phyloP scores from a whole-genome alignment of 768 basidiomycete genomes.

The Termitomyces sp. region DNA sequence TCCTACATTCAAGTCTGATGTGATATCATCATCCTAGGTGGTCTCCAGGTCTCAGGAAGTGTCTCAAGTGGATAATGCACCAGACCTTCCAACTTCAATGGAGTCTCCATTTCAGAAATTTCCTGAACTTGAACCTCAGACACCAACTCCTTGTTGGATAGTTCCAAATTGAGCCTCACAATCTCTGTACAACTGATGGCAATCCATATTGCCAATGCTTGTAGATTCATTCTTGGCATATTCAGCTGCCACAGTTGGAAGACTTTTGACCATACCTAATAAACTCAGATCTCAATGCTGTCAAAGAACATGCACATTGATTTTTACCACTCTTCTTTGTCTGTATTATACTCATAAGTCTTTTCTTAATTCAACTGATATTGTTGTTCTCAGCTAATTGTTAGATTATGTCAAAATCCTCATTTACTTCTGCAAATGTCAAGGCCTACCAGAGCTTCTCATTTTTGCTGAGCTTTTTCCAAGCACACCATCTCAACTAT shows the following conservation, averaged over 20 bases:
- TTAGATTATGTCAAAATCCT: conserved; percentile 14
- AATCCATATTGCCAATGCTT: not conserved
- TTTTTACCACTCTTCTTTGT: conserved; percentile 5
- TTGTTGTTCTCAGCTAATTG: not conserved
- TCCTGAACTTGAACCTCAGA: not conserved
- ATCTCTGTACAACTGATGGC: conserved; percentile 1
- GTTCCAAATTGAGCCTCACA: not conserved
- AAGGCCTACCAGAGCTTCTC: conserved; percentile 17
- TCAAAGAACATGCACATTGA: not conserved
- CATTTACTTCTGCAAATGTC: conserved; percentile 19
- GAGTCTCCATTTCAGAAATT: no score
- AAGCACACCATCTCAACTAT: conserved; percentile 22
- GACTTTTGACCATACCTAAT: not conserved
- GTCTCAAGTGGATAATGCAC: no score
- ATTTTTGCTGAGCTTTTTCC: conserved; percentile 29
- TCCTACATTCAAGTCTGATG: no score
- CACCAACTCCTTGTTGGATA: not conserved
- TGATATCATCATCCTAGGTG: no score
- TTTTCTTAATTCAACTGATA: not conserved
- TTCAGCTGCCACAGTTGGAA: not conserved
- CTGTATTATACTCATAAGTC: conserved; percentile 10
- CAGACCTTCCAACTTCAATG: no score
- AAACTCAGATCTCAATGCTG: not conserved
- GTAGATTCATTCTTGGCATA: conserved; percentile 1
- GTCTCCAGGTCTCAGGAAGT: no score